A percentile compares a stretch with the other conserved stretches of the same genome.
Conservation (phyloP, 78 protist species). For the slime mould (Dictyostelium discoideum) region DNA sequence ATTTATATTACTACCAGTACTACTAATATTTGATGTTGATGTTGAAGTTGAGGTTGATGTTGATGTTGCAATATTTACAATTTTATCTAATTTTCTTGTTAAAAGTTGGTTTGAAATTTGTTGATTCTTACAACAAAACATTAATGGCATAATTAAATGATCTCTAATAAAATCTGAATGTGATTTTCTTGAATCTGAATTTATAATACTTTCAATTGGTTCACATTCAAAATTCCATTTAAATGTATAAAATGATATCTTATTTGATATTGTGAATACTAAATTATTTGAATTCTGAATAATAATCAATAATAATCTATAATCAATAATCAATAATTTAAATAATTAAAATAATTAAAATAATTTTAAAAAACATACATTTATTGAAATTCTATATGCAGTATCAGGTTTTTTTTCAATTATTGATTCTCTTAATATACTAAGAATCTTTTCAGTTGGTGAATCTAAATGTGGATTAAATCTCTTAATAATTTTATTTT, state of each 20-base stretch:
- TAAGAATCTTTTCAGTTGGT: not conserved
- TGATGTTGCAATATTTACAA: not conserved
- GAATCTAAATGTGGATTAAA: constrained; percentile 46
- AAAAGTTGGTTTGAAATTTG: not conserved
- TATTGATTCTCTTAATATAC: not conserved
- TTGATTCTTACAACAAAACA: not conserved
- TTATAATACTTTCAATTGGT: constrained; percentile 23
- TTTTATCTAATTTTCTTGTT: not conserved
- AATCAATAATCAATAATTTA: not conserved
- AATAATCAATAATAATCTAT: not conserved
- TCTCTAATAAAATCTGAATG: constrained; percentile 42
- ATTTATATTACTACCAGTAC: not conserved
- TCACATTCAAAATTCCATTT: constrained; percentile 49
- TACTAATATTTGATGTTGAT: too few species aligned
- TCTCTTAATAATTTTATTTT: not conserved
- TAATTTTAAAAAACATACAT: not conserved
- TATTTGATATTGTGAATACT: not conserved
- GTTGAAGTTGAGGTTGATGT: not conserved
- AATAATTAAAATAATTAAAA: not conserved
- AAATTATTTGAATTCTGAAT: not conserved
- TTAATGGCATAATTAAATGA: constrained; percentile 11
- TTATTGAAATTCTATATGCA: not conserved
- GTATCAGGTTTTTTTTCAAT: constrained; percentile 25
- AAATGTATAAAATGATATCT: constrained; percentile 54
- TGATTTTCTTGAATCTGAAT: constrained; percentile 17